Base-by-base conservation (phyloP, 768 basidiomycete species). In the Piloderma croceum region DNA sequence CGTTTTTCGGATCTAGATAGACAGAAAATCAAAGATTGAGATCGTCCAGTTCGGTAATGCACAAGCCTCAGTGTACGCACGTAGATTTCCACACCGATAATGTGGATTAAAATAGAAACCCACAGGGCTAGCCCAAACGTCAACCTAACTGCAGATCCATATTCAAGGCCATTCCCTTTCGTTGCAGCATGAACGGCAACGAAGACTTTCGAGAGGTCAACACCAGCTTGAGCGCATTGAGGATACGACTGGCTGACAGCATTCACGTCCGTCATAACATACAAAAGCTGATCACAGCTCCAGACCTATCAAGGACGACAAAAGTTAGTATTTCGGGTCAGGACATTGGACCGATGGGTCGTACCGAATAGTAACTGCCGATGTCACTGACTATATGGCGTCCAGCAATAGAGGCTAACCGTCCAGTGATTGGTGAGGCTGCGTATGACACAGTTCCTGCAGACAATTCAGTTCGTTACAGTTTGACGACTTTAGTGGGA, bases 221-320 rank as follows among this genome's bases (percentile, higher is more conserved):
- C 41, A 20, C 41, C 45, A 1, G 20, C 21, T 20, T 45, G 40
- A 31, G 44, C 37, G 37, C 57, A 59, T 39, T 53, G 47, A 3
- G 57, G 55, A 38, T 40, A 59, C 13, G 24, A 7, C 13, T 33
- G 24, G 27, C 42, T 31, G 2, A 44, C 10, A 3, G 39, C 38
- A 7, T 23, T 31, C 6, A 24, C 20, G 36, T 56, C 44, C 11
- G 17, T 38, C 19, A 51, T 20, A 6, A 56, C 36, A 23, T 46
- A 39, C 20, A 57, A 21, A 6, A 55, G 35, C 36, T 59, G 55
- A 24, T 56, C 55, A 38, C 57, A 59, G 36, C 57, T 43, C 53
- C 52, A 59, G 11, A 57, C 40, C 53, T 47, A 23, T 17, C 10
- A 18, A 24, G 39, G 25, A 5, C 3, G 19, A 6, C 19, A 32